Evolutionary conservation across 352 stramenopile species (phyloP).

Genomic region (Pythium insidiosum): DNA sequence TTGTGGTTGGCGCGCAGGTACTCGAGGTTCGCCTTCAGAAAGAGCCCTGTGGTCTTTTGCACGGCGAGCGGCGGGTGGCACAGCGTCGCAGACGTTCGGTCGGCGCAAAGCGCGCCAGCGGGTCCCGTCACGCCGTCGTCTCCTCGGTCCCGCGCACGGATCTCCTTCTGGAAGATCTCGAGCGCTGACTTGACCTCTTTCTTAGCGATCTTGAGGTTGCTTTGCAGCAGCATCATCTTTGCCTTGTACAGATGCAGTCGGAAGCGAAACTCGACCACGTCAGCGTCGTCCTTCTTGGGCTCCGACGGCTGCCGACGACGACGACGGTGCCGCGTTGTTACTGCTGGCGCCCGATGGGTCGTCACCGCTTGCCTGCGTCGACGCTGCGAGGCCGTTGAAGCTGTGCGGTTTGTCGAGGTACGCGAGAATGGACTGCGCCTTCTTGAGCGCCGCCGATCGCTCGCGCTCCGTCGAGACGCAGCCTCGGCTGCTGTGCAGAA

Average conservation of each 20-base stretch:
- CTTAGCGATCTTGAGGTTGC: conserved; percentile 85
- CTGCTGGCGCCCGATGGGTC: too few species aligned
- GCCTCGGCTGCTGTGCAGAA: conserved; percentile 83
- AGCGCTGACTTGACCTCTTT: conserved; percentile 91
- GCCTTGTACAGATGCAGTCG: conserved; percentile 89
- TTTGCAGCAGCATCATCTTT: conserved; percentile 85
- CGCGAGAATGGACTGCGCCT: conserved; percentile 78
- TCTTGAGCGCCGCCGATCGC: conserved; percentile 60
- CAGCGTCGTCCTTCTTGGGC: conserved; percentile 41
- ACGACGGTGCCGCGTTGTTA: conserved; percentile 20
- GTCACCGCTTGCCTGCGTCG: too few species aligned
- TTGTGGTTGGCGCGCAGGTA: conserved; percentile 93
- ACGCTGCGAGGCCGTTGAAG: conserved; percentile 86
- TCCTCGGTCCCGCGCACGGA: conserved; percentile 41
- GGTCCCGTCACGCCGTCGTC: conserved; percentile 15
- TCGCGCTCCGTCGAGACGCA: conserved; percentile 78
- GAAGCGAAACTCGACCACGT: conserved; percentile 87
- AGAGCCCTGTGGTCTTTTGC: conserved; percentile 86
- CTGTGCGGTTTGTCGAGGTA: conserved; percentile 88
- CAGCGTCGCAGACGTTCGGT: conserved; percentile 70
- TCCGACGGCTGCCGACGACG: conserved; percentile 35
- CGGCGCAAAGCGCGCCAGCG: conserved; percentile 27
- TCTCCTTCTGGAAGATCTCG: conserved; percentile 91
- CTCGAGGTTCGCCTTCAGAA: conserved; percentile 91
- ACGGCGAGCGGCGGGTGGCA: conserved; percentile 70